Evolutionary conservation across 805 yeast species (phyloP).

Genomic region (Candida arabinofermentans): DNA sequence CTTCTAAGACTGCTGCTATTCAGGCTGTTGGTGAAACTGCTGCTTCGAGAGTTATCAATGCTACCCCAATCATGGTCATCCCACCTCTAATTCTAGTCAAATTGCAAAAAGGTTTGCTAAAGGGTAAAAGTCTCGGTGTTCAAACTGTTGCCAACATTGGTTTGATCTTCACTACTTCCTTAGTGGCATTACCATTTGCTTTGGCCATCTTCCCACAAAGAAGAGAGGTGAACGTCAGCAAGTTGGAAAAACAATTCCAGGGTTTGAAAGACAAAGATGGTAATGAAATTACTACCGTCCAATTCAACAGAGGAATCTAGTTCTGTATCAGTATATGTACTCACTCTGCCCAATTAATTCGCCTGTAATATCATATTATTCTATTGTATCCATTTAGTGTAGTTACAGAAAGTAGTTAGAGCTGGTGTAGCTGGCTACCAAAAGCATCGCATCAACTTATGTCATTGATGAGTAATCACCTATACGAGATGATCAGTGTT

Average conservation of each 20-base stretch:
- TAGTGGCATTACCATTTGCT: constrained; percentile 89
- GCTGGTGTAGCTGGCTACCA: too few species aligned
- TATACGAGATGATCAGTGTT: too few species aligned
- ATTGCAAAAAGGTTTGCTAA: constrained; percentile 67
- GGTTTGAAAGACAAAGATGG: constrained; percentile 62
- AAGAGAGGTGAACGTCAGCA: constrained; percentile 52
- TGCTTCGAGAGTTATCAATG: constrained; percentile 88
- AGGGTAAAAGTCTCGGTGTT: constrained; percentile 59
- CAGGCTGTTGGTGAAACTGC: constrained; percentile 98
- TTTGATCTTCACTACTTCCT: constrained; percentile 77
- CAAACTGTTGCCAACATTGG: constrained; percentile 80
- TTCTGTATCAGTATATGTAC: too few species aligned
- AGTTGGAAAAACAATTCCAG: constrained; percentile 63
- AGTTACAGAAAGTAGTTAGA: too few species aligned
- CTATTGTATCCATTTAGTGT: too few species aligned
- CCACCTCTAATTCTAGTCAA: constrained; percentile 85
- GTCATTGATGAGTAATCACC: too few species aligned
- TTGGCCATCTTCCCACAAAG: constrained; percentile 94
- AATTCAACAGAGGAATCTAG: constrained; percentile 92
- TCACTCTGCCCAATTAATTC: too few species aligned
- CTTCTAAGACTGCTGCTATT: constrained; percentile 80
- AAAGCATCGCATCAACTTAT: too few species aligned
- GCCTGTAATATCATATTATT: too few species aligned
- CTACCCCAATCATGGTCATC: constrained; percentile 95
- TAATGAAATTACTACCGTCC: constrained; percentile 50